Conservation (phyloP, 2,329 filamentous ascomycete species). For the Leptosphaerulina australis region DNA sequence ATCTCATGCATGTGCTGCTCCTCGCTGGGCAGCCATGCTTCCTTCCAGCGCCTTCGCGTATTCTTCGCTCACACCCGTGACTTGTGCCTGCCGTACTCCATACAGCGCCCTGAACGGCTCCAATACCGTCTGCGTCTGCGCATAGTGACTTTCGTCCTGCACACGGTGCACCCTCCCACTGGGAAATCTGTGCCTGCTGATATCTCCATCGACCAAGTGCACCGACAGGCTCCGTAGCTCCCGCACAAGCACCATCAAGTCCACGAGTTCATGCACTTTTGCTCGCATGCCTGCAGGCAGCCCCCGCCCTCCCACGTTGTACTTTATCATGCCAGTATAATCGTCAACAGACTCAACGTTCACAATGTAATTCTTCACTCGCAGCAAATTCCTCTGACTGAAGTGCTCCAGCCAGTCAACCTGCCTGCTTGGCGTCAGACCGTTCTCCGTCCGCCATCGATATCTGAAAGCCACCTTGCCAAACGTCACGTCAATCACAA, state of each 20-base stretch:
- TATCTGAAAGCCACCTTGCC: constrained; percentile 53
- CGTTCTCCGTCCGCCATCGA: constrained; percentile 51
- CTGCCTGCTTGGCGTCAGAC: constrained; percentile 50
- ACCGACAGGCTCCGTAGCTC: constrained; percentile 37
- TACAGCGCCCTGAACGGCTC: constrained; percentile 50
- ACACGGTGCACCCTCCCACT: constrained; percentile 43
- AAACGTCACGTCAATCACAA: constrained; percentile 55
- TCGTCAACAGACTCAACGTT: constrained; percentile 56
- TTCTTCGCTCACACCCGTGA: constrained; percentile 50
- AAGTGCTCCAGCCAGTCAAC: constrained; percentile 53
- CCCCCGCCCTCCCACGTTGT: constrained; percentile 55
- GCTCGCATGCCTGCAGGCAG: constrained; percentile 51
- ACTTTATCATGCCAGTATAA: constrained; percentile 60
- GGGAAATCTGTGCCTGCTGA: constrained; percentile 36
- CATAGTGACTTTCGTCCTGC: constrained; percentile 42
- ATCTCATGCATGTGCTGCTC: constrained; percentile 22
- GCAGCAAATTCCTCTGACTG: constrained; percentile 48
- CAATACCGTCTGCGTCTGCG: constrained; percentile 51
- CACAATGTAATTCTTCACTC: constrained; percentile 52
- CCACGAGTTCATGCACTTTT: constrained; percentile 51
- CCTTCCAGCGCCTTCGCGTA: constrained; percentile 45
- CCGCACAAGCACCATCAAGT: constrained; percentile 39
- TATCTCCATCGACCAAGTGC: constrained; percentile 41
- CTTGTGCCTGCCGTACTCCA: constrained; percentile 44
- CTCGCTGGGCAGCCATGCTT: constrained; percentile 39